phyloP scores from a whole-genome alignment of 441 rosid species.

The Arabidopsis hybrid region DNA sequence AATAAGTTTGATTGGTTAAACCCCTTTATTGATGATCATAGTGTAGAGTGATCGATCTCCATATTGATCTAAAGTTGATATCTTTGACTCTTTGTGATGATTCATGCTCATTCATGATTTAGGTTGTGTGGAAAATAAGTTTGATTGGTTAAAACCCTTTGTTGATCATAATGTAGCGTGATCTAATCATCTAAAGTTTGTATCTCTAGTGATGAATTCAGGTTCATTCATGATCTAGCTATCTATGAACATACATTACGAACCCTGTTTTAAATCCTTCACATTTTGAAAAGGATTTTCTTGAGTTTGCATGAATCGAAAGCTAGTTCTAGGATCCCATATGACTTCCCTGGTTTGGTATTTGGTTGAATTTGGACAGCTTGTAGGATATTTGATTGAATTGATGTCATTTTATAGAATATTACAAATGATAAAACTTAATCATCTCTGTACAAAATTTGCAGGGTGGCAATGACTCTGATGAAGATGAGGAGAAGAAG shows the following conservation, averaged over 20 bases:
- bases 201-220: too few species aligned
- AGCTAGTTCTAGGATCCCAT: not conserved
- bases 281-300: conserved; percentile 1
- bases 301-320: not conserved
- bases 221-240: not conserved
- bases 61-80: not conserved
- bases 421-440: not conserved
- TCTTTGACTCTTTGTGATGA: too few species aligned
- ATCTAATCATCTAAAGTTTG: too few species aligned
- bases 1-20: too few species aligned
- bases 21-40: too few species aligned
- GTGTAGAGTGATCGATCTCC: not conserved
- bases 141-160: not conserved
- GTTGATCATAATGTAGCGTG: conserved; percentile 5
- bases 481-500: conserved; percentile 68
- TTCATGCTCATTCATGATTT: too few species aligned
- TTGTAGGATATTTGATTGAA: not conserved
- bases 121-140: not conserved
- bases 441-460: not conserved
- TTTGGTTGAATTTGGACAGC: not conserved
- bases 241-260: not conserved
- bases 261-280: not conserved
- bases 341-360: not conserved
- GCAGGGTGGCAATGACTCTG: conserved; percentile 74
- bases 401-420: not conserved